phyloP scores from a whole-genome alignment of 352 stramenopile genomes.

The Phytophthora palmivora region DNA sequence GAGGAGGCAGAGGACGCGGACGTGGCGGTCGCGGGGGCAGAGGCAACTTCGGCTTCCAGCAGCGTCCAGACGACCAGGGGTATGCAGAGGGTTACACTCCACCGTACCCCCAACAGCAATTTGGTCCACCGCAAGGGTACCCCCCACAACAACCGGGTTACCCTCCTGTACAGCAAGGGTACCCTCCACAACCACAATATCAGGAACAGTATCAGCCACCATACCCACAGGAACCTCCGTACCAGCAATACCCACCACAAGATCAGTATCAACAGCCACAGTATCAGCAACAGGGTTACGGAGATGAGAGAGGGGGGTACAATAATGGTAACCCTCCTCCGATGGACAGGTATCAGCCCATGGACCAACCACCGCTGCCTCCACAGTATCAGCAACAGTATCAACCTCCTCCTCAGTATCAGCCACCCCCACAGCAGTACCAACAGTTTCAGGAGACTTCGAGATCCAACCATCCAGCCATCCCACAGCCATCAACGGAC shows the following conservation, averaged over 20 bases:
- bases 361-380: conserved; percentile 14
- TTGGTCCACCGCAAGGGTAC: conserved; percentile 19
- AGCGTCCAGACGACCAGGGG: conserved; percentile 28
- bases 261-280: conserved; percentile 15
- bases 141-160: conserved; percentile 3
- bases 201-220: conserved; percentile 15
- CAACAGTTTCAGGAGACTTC: conserved; percentile 30
- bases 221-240: conserved; percentile 24
- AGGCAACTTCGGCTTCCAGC: conserved; percentile 25
- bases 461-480: too few species aligned
- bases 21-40: conserved; percentile 33
- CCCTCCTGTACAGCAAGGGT: conserved; percentile 16
- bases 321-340: conserved; percentile 14
- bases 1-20: conserved; percentile 46
- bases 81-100: conserved; percentile 23
- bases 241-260: conserved; percentile 22
- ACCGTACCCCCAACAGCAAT: conserved; percentile 20
- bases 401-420: conserved; percentile 12
- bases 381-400: conserved; percentile 22
- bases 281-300: conserved; percentile 26
- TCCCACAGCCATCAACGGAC: conserved; percentile 20
- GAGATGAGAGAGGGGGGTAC: conserved; percentile 17
- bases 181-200: conserved; percentile 17
- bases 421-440: conserved; percentile 8
- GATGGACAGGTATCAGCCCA: conserved; percentile 24